Base-by-base conservation (phyloP, 2,329 filamentous ascomycete genomes). In the Plenodomus tracheiphilus region DNA sequence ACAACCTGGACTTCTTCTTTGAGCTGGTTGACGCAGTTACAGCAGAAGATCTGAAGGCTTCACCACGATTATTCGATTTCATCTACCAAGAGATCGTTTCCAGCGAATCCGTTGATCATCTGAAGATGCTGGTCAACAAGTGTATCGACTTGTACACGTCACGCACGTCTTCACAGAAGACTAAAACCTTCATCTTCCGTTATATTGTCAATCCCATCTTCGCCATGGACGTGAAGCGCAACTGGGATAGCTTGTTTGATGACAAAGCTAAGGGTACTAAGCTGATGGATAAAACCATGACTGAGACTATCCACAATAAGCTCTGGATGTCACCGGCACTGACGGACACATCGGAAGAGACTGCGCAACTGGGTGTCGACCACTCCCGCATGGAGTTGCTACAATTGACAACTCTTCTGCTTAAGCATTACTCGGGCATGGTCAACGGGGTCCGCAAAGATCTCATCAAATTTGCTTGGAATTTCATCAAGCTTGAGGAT, bases 381-480 rank as follows among this genome's bases (percentile, higher is more conserved):
- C 94, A 97, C 72, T 95, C 92, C 1, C 83, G 94, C 15, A 96
- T 97, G 85, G 95, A 99, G 69, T 83, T 97, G 9, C 82, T 99
- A 39, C 95, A 99, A 70, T 82, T 97, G 38, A 97, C 94, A 5
- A 92, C 94, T 0, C 85, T 99, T 77, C 79, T 99, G 34, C 87
- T 99, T 73, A 99, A 99, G 69, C 96, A 97, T 65, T 91, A 99
- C 65, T 86, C 93, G 64, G 83, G 84, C 25, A 88, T 91, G 45
- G 82, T 99, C 1, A 89, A 95, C 59, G 94, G 97, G 64, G 87
- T 90, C 2, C 86, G 95, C 32, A 99, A 99, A 73, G 94, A 99
- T 57, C 93, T 99, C 54, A 99, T 99, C 67, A 97, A 97, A 74
- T 99, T 97, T 73, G 92, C 91, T 2, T 99, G 94, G 94, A 96